Conservation (phyloP, 2,329 filamentous ascomycete species). For the Neurospora sp. region DNA sequence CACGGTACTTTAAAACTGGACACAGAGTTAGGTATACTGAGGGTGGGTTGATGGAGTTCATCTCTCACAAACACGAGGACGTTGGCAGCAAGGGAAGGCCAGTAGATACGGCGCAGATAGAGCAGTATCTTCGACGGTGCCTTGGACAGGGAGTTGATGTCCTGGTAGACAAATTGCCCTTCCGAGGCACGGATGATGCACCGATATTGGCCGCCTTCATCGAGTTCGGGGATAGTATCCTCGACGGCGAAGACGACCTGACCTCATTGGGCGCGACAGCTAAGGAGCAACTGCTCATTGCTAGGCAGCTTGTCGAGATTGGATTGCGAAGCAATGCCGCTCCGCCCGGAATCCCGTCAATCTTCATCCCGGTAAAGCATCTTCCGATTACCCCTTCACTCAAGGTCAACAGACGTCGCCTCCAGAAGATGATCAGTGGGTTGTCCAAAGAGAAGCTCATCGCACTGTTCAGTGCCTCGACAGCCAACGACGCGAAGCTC, state of each 20-base stretch:
- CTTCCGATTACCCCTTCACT: constrained; percentile 40
- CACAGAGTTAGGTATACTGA: constrained; percentile 40
- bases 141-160: constrained; percentile 38
- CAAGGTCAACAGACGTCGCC: constrained; percentile 38
- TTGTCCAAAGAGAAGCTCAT: constrained; percentile 34
- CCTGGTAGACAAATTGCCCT: constrained; percentile 36
- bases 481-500: constrained; percentile 26
- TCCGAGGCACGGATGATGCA: constrained; percentile 28
- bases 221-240: constrained; percentile 33
- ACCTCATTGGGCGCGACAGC: constrained; percentile 28
- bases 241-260: constrained; percentile 29
- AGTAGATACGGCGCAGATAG: constrained; percentile 34
- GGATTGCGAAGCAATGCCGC: constrained; percentile 30
- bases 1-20: constrained; percentile 38
- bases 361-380: constrained; percentile 37
- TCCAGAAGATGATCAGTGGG: constrained; percentile 34
- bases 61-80: constrained; percentile 33
- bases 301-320: constrained; percentile 33
- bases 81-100: constrained; percentile 28
- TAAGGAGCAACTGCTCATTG: constrained; percentile 32
- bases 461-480: constrained; percentile 28
- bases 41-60: constrained; percentile 37
- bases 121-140: constrained; percentile 35
- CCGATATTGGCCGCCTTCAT: constrained; percentile 38
- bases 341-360: constrained; percentile 32